These are phyloP conservation scores for Neurospora sp. DNA, from an alignment of 495 filamentous ascomycete genomes.

Conservation along the genomic window DNA sequence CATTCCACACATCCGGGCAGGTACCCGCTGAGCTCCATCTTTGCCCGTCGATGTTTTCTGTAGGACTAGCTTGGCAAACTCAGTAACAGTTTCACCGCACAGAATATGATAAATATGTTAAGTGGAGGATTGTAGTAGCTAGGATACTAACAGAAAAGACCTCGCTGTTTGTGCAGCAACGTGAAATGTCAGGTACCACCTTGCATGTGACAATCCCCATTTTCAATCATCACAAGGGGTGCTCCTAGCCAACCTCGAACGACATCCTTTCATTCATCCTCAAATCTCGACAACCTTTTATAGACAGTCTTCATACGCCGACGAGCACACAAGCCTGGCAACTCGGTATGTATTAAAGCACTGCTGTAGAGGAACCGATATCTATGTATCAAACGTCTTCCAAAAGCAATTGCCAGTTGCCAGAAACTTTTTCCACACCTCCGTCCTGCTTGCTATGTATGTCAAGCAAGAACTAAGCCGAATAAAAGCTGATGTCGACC, in stretches of 20 bases:
- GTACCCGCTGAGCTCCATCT: not conserved
- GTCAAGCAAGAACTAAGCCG: not conserved
- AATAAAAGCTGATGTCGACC: not conserved
- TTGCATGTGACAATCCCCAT: not conserved
- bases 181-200: not conserved
- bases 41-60: not conserved
- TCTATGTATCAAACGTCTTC: not conserved
- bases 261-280: not conserved
- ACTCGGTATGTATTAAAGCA: not conserved
- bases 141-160: not conserved
- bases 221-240: not conserved
- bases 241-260: not conserved
- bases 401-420: not conserved
- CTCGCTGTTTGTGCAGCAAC: not conserved
- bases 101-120: not conserved
- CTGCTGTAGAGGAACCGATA: not conserved
- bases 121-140: not conserved
- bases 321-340: not conserved
- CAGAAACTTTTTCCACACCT: not conserved
- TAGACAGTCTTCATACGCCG: not conserved
- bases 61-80: too few species aligned
- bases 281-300: not conserved
- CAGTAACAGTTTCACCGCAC: not conserved
- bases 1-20: not conserved
- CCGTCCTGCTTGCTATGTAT: not conserved